Conservation (phyloP, 345 rosid species). For the Hibiscus mutabilis region DNA sequence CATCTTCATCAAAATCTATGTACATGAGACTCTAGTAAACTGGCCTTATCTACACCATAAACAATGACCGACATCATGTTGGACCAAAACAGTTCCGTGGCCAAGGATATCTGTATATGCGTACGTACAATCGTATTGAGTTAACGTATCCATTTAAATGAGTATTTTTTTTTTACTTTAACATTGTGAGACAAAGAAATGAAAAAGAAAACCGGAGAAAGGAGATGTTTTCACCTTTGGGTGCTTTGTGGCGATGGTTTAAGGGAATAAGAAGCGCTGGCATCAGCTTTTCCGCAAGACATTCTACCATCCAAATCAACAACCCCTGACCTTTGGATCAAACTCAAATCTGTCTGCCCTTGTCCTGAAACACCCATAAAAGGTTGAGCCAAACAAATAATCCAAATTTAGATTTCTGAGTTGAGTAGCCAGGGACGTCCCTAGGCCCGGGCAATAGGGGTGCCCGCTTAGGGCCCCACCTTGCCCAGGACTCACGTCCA, state of each 20-base stretch:
- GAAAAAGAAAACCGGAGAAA: neutral
- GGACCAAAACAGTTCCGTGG: slow-evolving; percentile 12
- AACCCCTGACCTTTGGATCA: slow-evolving; percentile 24
- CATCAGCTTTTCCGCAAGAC: slow-evolving; percentile 21
- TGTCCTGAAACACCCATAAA: slow-evolving; percentile 35
- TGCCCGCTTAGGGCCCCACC: too few species aligned
- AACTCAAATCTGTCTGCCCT: slow-evolving; percentile 29
- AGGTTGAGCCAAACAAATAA: slow-evolving; percentile 18
- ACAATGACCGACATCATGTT: slow-evolving; percentile 14
- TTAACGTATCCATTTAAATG: neutral
- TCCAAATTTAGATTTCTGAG: neutral
- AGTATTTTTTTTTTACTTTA: neutral
- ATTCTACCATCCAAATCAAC: slow-evolving; percentile 25
- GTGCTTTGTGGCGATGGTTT: slow-evolving; percentile 18
- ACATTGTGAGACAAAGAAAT: neutral
- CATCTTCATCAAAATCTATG: slow-evolving; percentile 25
- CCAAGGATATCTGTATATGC: slow-evolving; percentile 12
- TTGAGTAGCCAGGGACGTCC: too few species aligned
- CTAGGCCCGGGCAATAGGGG: too few species aligned
- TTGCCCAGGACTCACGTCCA: too few species aligned
- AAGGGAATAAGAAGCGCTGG: slow-evolving; percentile 14
- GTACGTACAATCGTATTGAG: slow-evolving; percentile 10
- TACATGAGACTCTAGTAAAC: neutral
- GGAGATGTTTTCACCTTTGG: slow-evolving; percentile 20
- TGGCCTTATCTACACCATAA: slow-evolving; percentile 1